These are phyloP conservation scores for Kuraishia cidri DNA, from an alignment of 805 yeast genomes.

Conservation along the genomic window DNA sequence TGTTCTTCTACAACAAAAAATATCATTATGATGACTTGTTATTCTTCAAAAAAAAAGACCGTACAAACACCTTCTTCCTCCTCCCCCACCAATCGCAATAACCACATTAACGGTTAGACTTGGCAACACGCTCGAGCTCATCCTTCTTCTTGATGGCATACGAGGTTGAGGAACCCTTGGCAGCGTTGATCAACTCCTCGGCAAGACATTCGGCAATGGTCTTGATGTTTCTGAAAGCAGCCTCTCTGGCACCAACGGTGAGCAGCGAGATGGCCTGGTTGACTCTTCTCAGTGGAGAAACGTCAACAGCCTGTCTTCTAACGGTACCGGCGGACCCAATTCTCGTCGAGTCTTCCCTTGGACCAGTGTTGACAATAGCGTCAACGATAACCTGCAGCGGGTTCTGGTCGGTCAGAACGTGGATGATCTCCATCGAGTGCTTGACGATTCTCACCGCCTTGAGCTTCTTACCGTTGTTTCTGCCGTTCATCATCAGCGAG, in stretches of 20 bases:
- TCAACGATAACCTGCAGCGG: conserved; percentile 99
- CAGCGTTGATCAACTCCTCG: conserved; percentile 99
- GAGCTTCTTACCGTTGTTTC: conserved; percentile 99
- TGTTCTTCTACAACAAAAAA: too few species aligned
- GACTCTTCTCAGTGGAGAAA: conserved; percentile 99
- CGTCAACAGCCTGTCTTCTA: conserved; percentile 99
- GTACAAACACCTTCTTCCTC: too few species aligned
- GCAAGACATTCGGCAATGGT: conserved; percentile 99
- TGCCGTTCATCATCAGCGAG: conserved; percentile 99
- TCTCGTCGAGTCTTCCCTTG: conserved; percentile 99
- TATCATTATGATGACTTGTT: too few species aligned
- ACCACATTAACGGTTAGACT: conserved; percentile 99
- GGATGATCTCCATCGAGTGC: conserved; percentile 97
- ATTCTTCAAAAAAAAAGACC: too few species aligned
- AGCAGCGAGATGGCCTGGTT: conserved; percentile 98
- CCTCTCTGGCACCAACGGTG: conserved; percentile 99
- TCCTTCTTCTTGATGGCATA: conserved; percentile 99
- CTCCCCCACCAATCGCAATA: too few species aligned
- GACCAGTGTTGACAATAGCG: conserved; percentile 99
- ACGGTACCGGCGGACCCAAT: conserved; percentile 99
- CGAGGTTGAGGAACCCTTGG: conserved; percentile 99
- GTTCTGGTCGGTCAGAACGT: conserved; percentile 97
- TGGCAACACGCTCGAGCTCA: conserved; percentile 99
- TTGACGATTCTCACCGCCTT: conserved; percentile 99
- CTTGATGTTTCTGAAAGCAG: conserved; percentile 99